Conservation (phyloP, 2,329 filamentous ascomycete species). For the Cercospora sp. region DNA sequence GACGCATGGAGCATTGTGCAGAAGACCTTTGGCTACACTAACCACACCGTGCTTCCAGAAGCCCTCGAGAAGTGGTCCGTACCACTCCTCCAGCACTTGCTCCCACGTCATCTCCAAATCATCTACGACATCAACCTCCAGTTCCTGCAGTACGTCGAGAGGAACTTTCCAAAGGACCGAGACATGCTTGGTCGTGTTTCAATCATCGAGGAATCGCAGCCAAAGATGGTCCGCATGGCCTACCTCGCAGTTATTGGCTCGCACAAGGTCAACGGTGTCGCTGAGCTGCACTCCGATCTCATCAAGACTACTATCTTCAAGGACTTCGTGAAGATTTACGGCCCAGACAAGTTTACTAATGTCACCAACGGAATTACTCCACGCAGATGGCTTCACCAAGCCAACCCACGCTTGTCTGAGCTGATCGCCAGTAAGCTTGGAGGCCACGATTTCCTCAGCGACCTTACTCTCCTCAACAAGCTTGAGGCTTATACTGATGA, state of each 20-base stretch:
- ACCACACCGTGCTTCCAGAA: conserved; percentile 96
- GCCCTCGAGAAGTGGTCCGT: conserved; percentile 99
- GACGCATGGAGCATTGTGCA: conserved; percentile 74
- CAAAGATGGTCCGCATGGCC: conserved; percentile 98
- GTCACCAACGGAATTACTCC: conserved; percentile 98
- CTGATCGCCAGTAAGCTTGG: conserved; percentile 89
- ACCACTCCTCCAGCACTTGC: conserved; percentile 82
- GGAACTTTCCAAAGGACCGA: conserved; percentile 82
- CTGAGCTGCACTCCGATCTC: conserved; percentile 93
- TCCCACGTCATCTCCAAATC: conserved; percentile 84
- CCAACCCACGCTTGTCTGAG: conserved; percentile 87
- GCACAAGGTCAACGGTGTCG: conserved; percentile 98
- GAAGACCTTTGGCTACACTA: conserved; percentile 87
- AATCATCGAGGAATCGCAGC: conserved; percentile 94
- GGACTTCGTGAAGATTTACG: conserved; percentile 94
- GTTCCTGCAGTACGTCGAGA: conserved; percentile 90
- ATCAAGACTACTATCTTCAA: conserved; percentile 99
- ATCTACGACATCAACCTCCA: conserved; percentile 97
- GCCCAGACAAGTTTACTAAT: conserved; percentile 96
- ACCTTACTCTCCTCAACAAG: conserved; percentile 81
- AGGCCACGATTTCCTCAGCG: conserved; percentile 80
- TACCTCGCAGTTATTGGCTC: conserved; percentile 93
- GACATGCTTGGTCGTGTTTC: conserved; percentile 86
- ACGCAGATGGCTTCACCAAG: conserved; percentile 93
- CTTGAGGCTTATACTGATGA: conserved; percentile 83